Evolutionary conservation across 306 rosid species (phyloP).

Genomic region (Begonia masoniana): DNA sequence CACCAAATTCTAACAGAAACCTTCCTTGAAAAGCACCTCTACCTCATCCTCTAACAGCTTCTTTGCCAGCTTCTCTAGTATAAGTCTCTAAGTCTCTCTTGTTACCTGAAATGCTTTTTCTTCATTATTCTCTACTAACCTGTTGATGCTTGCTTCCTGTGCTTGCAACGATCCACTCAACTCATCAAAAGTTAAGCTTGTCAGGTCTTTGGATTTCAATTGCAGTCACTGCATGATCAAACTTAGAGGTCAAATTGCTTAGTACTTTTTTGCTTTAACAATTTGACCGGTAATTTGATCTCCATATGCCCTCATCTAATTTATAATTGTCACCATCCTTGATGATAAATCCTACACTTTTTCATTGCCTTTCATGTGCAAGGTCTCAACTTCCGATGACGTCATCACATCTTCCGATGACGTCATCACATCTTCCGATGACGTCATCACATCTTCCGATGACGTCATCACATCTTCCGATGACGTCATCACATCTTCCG

Average conservation of each 20-base stretch:
- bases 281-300: neutral
- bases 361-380: neutral
- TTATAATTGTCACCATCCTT: neutral
- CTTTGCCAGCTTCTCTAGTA: neutral
- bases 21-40: neutral
- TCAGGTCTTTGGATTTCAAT: conserved; percentile 3
- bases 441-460: no score
- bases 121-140: neutral
- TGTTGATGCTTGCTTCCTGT: neutral
- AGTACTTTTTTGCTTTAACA: neutral
- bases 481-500: no score
- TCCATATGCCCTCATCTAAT: conserved; percentile 1
- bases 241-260: neutral
- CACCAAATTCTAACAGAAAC: no score
- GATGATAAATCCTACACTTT: neutral
- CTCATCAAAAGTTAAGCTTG: neutral
- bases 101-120: conserved; percentile 1
- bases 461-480: no score
- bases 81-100: neutral
- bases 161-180: conserved; percentile 2
- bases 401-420: no score
- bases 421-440: no score
- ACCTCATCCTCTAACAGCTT: neutral
- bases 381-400: no score
- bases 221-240: neutral